These are phyloP conservation scores for Herpetomonas samuelpessoai DNA, from an alignment of 208 protist species.

Conservation along the genomic window DNA sequence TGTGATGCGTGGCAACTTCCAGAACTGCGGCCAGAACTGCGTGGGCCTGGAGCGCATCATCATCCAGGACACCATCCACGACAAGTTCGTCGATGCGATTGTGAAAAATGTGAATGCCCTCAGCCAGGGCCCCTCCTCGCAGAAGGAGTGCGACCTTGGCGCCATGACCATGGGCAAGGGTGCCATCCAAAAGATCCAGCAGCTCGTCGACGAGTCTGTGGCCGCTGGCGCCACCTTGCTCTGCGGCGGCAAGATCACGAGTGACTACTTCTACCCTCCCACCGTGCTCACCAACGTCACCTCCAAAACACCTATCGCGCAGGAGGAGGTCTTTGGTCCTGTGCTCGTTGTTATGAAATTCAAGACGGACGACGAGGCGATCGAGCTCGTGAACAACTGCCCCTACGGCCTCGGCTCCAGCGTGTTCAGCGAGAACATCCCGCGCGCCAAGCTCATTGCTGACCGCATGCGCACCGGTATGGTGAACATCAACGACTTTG, in stretches of 20 bases:
- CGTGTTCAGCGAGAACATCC: constrained; percentile 82
- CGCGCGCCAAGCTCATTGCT: constrained; percentile 81
- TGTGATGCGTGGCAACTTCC: constrained; percentile 88
- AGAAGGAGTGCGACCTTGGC: constrained; percentile 80
- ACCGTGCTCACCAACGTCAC: constrained; percentile 92
- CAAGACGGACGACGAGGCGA: constrained; percentile 79
- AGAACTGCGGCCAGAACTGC: constrained; percentile 95
- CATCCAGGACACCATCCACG: constrained; percentile 87
- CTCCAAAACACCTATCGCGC: constrained; percentile 82
- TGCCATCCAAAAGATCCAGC: constrained; percentile 89
- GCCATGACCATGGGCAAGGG: constrained; percentile 93
- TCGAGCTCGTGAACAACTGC: constrained; percentile 87
- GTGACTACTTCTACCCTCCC: constrained; percentile 83
- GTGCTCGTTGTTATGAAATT: constrained; percentile 91
- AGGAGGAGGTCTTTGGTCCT: constrained; percentile 95
- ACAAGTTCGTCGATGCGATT: constrained; percentile 73
- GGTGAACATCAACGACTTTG: constrained; percentile 95
- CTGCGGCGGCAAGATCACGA: constrained; percentile 73
- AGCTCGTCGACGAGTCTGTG: constrained; percentile 89
- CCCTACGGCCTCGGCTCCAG: constrained; percentile 90
- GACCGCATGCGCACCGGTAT: constrained; percentile 84
- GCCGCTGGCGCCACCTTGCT: constrained; percentile 83
- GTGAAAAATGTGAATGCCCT: constrained; percentile 47
- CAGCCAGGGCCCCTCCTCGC: constrained; percentile 82
- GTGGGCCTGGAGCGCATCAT: constrained; percentile 86